Percentiles rank a stretch among this genome's conserved stretches.
Evolutionary conservation across 2,329 filamentous ascomycete species (phyloP).

Genomic region (Cercospora zeae-maydis): DNA sequence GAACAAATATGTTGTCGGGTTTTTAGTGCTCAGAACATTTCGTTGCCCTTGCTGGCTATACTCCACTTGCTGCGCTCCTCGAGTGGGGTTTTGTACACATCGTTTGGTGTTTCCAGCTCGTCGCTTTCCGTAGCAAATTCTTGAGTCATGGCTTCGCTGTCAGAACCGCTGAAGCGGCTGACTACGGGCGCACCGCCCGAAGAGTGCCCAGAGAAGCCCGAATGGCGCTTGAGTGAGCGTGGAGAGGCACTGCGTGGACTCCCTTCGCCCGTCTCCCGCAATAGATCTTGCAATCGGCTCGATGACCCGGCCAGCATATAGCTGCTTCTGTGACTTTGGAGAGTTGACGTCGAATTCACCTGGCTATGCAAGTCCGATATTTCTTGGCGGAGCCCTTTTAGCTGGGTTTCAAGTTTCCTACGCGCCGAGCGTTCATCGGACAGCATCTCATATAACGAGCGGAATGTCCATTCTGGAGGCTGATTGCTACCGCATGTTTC

Average conservation of each 20-base stretch:
- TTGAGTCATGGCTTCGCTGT: slow-evolving; percentile 24
- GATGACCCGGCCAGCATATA: slow-evolving; percentile 28
- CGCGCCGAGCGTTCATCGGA: slow-evolving; percentile 38
- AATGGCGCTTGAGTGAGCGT: slow-evolving; percentile 16
- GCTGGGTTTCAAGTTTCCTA: slow-evolving; percentile 34
- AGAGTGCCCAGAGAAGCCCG: slow-evolving; percentile 14
- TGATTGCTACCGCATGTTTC: neutral
- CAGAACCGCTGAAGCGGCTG: slow-evolving; percentile 29
- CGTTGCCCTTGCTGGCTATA: slow-evolving; percentile 19
- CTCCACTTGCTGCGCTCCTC: slow-evolving; percentile 29
- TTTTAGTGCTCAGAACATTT: slow-evolving; percentile 27
- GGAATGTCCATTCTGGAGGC: slow-evolving; percentile 31
- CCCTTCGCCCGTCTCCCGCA: slow-evolving; percentile 29
- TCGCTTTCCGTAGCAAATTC: slow-evolving; percentile 14
- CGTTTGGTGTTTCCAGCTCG: slow-evolving; percentile 26
- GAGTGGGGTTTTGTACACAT: slow-evolving; percentile 30
- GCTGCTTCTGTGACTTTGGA: slow-evolving; percentile 29
- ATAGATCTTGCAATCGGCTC: slow-evolving; percentile 27
- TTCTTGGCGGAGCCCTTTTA: slow-evolving; percentile 30
- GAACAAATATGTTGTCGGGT: neutral
- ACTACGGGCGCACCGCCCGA: slow-evolving; percentile 8
- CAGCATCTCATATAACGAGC: slow-evolving; percentile 39
- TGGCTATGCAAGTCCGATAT: slow-evolving; percentile 34
- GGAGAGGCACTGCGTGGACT: slow-evolving; percentile 14
- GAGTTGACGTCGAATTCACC: slow-evolving; percentile 23